Base-by-base conservation (phyloP, 2,329 filamentous ascomycete genomes). In the Aspergillus pseudonomiae region DNA sequence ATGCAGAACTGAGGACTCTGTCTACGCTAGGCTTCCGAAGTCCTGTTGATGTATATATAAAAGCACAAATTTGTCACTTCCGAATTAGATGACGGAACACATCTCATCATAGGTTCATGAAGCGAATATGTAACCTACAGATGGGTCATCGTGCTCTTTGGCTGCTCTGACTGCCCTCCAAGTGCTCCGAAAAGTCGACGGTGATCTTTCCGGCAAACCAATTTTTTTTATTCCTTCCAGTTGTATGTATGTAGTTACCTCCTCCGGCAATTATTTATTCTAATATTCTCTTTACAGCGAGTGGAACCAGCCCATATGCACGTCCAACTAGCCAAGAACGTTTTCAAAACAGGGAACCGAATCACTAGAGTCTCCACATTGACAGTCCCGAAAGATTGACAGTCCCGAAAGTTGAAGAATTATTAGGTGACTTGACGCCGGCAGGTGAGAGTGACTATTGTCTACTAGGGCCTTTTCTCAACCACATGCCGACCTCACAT, bases 291-390 rank as follows among this genome's bases (percentile, higher is more conserved):
- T 26, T 28, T 26, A 24, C 3, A 75, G 73, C 87, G 46, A 81
- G 84, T 60, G 82, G 79, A 1, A 81, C 80, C 0, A 84, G 85
- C 0, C 75, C 78, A 3, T 71, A 81, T 26, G 81, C 75, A 0
- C 77, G 82, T n/a, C 32, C 84, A 87, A 70, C 71, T 86, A 1
- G 81, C 84, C 3, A 84, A 83, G 67, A 82, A 83, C 32, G 77
- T 82, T 3, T 86, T 83, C 55, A 78, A 80, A 0, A 84, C 81
- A 1, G 71, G 71, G 0, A 79, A 75, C 54, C 74, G 86, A 59
- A 81, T 87, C 55, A 78, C 83, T 0, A 85, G 84, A 0, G 82
- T 84, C 0, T 86, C 84, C 6, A 85, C 84, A 26, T 63, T 78
- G 9, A 87, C 87, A 71, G 62, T 87, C 39, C 64, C 73, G 0